phyloP scores from a whole-genome alignment of 2,329 filamentous ascomycete species.

The Dothidotthia symphoricarpi region DNA sequence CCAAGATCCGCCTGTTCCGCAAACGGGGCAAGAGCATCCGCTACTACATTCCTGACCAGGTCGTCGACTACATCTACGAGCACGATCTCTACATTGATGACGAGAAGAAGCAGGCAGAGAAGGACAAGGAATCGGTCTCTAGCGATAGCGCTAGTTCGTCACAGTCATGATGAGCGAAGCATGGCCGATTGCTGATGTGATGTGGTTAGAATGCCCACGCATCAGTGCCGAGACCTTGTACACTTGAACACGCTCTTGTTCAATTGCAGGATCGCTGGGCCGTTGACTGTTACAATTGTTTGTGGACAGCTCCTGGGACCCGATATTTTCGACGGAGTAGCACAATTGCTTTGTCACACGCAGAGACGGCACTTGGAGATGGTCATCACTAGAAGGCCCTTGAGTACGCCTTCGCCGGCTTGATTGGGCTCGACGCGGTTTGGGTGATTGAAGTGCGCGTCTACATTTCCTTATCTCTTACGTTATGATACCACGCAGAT shows the following conservation, averaged over 20 bases:
- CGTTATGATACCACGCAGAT: conserved; percentile 34
- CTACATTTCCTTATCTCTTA: conserved; percentile 9
- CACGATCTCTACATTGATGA: conserved; percentile 42
- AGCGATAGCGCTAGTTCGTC: conserved; percentile 26
- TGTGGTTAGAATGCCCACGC: too few relatives aligned
- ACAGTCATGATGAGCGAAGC: conserved; percentile 12
- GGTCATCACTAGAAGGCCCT: conserved; percentile 8
- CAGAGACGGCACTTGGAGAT: neutral
- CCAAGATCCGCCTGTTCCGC: conserved; percentile 74
- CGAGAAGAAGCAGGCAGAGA: conserved; percentile 37
- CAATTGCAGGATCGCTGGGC: too few relatives aligned
- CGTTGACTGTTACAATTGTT: too few relatives aligned
- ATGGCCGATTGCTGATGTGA: neutral
- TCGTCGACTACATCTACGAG: conserved; percentile 43
- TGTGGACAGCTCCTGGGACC: too few relatives aligned
- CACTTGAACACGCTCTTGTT: too few relatives aligned
- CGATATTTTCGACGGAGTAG: too few relatives aligned
- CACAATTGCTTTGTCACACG: conserved; percentile 11
- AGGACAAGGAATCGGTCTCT: conserved; percentile 33
- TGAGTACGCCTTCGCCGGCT: conserved; percentile 23
- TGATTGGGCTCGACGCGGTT: conserved; percentile 2
- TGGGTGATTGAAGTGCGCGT: conserved; percentile 7
- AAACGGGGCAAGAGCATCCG: conserved; percentile 45
- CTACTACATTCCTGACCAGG: conserved; percentile 43
- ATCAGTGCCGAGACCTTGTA: too few relatives aligned